Base-by-base conservation (phyloP, 306 rosid species). In the Cucurbita moschata region DNA sequence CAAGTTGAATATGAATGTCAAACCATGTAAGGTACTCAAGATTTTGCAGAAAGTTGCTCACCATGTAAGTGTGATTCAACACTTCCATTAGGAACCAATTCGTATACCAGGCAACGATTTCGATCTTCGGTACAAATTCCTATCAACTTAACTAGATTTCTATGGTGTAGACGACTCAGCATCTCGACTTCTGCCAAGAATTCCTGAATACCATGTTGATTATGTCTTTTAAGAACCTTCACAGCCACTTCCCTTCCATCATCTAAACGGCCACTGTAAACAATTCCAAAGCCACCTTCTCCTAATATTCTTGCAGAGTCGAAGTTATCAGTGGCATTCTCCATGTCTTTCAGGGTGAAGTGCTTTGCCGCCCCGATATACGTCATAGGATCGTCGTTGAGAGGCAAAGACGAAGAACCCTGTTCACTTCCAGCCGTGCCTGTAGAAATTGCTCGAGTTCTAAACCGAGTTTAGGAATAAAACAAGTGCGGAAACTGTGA, bases 221-320 rank as follows among this genome's bases (percentile, higher is more conserved):
- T 88, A 38, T 89, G 87, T 85, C 96, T 83, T 81, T 94, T 94
- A 70, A 94, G 99, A 77, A 91, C 79, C 84, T 94, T 94, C 78
- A 94, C 96, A 19, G 99, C 99, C 63, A 91, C 92, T 56, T 89
- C 78, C 82, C 88, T 89, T 82, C 97, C 96, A 83, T 94, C 96
- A 67, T 88, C 85, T 18, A 94, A 79, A 79, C 81, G 43, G 35
- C 95, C 97, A 60, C 83, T 84, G 78, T 86, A 94, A 69, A 94
- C 99, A 75, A 89, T 82, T 56, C 99, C 99, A 81, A 94, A 94
- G 6, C 99, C 99, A 51, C 99, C 99, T 91, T 94, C 99, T 78
- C 99, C 97, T 77, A 94, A 83, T 89, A 94, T 85, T 81, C 92
- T 91, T 73, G 96, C 80, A 76, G 83, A 78, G 65, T 89, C 90